phyloP scores from a whole-genome alignment of 495 filamentous ascomycete species.

The Aspergillus leporis region DNA sequence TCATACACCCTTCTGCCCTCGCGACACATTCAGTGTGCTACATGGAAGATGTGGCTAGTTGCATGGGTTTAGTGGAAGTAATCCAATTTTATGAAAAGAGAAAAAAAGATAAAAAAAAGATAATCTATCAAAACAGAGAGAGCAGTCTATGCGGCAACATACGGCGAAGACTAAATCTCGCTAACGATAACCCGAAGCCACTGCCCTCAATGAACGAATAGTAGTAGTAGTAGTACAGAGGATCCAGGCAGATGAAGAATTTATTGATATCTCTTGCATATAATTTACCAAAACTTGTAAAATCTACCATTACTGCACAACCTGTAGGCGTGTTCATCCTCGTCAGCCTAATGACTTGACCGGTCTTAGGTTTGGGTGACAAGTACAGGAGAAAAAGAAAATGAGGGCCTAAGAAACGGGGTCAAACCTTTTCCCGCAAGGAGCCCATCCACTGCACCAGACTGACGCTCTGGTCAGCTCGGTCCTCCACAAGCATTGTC shows the following conservation, averaged over 20 bases:
- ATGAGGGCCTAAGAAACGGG: conserved; percentile 15
- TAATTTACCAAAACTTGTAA: conserved; percentile 23
- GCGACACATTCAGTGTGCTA: background rate
- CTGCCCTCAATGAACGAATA: conserved; percentile 3
- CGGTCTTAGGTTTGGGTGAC: conserved; percentile 13
- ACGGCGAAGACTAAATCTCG: background rate
- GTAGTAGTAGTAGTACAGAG: conserved; percentile 7
- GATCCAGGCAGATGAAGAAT: conserved; percentile 5
- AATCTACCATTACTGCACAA: conserved; percentile 35
- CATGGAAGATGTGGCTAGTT: background rate
- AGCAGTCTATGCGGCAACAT: background rate
- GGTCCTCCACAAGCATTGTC: conserved; percentile 92
- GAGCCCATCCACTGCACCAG: conserved; percentile 90
- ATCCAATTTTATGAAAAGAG: background rate
- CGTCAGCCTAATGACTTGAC: conserved; percentile 27
- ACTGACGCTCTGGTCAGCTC: conserved; percentile 90
- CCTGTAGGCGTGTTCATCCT: conserved; percentile 27
- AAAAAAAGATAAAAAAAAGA: conserved; percentile 1
- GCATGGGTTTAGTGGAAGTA: background rate
- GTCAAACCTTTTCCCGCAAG: conserved; percentile 92
- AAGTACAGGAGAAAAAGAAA: conserved; percentile 8
- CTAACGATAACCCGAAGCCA: background rate
- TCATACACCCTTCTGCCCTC: conserved; percentile 7
- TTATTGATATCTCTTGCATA: conserved; percentile 27
- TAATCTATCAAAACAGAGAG: background rate